Conservation (phyloP, 1,284 basidiomycete species). For the Inonotus hispidus region DNA sequence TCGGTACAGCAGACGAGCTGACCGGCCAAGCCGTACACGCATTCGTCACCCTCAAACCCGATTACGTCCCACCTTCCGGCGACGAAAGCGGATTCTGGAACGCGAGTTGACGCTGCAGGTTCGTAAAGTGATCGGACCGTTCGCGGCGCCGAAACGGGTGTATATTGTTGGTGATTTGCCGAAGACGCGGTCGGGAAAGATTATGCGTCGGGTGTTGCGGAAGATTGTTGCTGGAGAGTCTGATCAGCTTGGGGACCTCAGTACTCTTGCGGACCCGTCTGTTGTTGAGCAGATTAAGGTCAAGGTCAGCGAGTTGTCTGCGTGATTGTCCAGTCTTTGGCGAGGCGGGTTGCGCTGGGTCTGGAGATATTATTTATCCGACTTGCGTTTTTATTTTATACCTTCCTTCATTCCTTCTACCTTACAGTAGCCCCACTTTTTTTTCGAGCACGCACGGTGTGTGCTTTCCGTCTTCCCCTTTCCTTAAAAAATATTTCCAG, state of each 20-base stretch:
- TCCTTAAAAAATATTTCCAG: not conserved
- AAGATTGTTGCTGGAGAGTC: conserved; percentile 94
- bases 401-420: not conserved
- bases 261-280: conserved; percentile 83
- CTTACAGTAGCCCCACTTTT: too few species aligned
- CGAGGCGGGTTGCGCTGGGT: too few species aligned
- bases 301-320: conserved; percentile 49
- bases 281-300: conserved; percentile 78
- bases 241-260: conserved; percentile 90
- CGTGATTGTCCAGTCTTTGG: not conserved
- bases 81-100: conserved; percentile 64
- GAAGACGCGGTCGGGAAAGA: conserved; percentile 97
- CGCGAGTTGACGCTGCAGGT: conserved; percentile 96
- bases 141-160: conserved; percentile 92
- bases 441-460: too few species aligned
- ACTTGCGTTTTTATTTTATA: too few species aligned
- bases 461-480: not conserved
- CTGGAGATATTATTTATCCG: not conserved
- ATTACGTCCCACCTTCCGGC: conserved; percentile 69
- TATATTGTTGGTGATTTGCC: conserved; percentile 85
- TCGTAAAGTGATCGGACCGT: conserved; percentile 92
- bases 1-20: conserved; percentile 84
- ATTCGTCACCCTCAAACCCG: conserved; percentile 83
- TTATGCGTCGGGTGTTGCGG: conserved; percentile 91
- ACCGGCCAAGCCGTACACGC: conserved; percentile 86